phyloP scores from a whole-genome alignment of 345 rosid genomes.

The Acer negundo region DNA sequence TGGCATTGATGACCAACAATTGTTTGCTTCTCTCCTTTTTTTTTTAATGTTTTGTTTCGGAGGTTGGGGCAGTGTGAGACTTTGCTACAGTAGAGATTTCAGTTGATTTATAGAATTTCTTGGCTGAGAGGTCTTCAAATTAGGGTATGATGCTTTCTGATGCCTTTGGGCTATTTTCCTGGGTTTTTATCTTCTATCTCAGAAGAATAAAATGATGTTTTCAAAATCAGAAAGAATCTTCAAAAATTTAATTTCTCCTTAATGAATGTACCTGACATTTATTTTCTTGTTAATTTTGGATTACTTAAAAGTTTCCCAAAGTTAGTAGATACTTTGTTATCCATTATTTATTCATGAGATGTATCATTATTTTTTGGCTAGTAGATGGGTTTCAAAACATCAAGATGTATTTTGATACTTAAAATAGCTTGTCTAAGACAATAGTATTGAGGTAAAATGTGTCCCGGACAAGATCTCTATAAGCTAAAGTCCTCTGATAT shows the following conservation, averaged over 20 bases:
- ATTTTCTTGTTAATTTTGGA: background rate
- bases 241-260: background rate
- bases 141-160: conserved; percentile 8
- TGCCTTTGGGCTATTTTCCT: conserved; percentile 13
- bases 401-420: background rate
- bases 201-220: background rate
- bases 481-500: background rate
- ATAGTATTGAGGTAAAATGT: background rate
- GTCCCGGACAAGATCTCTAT: background rate
- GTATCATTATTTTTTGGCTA: background rate
- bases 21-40: background rate
- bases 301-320: background rate
- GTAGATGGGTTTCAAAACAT: background rate
- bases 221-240: background rate
- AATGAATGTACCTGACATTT: background rate
- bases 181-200: background rate
- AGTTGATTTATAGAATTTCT: conserved; percentile 5
- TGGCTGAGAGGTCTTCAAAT: background rate
- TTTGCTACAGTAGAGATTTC: background rate
- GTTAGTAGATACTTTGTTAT: background rate
- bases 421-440: background rate
- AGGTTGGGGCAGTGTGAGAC: background rate
- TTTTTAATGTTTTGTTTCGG: background rate
- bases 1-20: no score
- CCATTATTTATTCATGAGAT: background rate